Percentiles rank a stretch among this genome's conserved stretches.
phyloP scores from a whole-genome alignment of 1,284 basidiomycete genomes.

The Garcileccinum viscosum region DNA sequence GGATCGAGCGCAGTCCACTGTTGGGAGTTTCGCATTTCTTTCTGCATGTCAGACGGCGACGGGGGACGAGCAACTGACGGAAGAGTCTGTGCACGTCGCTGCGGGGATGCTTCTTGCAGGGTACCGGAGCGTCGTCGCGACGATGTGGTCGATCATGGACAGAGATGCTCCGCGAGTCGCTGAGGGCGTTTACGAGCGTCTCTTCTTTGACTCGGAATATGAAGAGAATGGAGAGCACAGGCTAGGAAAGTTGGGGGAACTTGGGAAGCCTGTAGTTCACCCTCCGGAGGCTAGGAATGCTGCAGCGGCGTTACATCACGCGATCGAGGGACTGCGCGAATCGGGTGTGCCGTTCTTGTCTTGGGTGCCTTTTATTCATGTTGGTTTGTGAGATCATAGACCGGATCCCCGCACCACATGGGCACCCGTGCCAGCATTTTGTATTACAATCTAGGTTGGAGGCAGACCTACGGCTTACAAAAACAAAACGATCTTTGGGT shows the following conservation, averaged over 20 bases:
- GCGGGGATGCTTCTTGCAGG: background rate
- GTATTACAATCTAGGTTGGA: too few relatives aligned
- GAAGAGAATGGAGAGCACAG: background rate
- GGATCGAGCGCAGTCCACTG: background rate
- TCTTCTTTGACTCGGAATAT: background rate
- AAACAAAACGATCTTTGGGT: too few relatives aligned
- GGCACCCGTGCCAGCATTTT: too few relatives aligned
- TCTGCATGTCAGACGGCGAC: constrained; percentile 1
- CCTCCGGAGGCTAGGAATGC: background rate
- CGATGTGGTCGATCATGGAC: constrained; percentile 1
- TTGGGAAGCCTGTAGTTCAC: background rate
- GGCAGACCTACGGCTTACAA: too few relatives aligned
- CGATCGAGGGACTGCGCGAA: background rate
- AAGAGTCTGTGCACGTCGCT: background rate
- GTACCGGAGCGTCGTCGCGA: background rate
- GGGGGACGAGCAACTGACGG: background rate
- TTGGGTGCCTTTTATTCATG: constrained; percentile 1
- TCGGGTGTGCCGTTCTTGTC: constrained; percentile 2
- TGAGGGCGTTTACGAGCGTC: background rate
- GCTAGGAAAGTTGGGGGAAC: background rate
- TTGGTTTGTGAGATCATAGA: background rate
- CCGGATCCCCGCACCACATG: too few relatives aligned
- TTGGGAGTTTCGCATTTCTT: background rate
- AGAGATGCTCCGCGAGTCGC: background rate
- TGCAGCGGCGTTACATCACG: background rate